Evolutionary conservation across 1,284 basidiomycete species (phyloP), one percentile per base, ranked within the genome.

Genomic region (Ustilago cynodontis): DNA sequence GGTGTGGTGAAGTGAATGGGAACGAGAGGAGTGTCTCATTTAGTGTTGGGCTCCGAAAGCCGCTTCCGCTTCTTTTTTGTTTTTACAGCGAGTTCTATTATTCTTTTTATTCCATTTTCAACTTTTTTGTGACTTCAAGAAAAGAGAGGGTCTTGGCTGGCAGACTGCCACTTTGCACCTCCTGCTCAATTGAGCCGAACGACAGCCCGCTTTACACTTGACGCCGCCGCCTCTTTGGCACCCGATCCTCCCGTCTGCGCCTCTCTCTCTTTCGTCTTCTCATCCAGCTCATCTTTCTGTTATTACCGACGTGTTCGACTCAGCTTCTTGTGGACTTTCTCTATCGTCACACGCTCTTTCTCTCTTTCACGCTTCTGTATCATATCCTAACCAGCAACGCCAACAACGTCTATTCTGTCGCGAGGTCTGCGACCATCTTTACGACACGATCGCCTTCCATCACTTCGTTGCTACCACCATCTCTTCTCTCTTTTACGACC

Each of bases 261-360:
- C 52, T 54, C 52, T 35, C 31, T 35, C n/a, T 33, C 31, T n/a
- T 20, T 39, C 22, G 6, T 29, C 52, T 20, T 54, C 47, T 16
- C 29, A 52, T 11, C 24, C 31, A 33, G 1, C 33, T 22, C 8
- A 11, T 52, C 14, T 33, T n/a, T 31, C 22, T 37, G 22, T 37
- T 54, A 26, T 37, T 33, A 24, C 54, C 26, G 18, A n/a, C 54
- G 54, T 56, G 54, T 56, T 18, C 37, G 24, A 56, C 54, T 43
- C 39, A 37, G 22, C 24, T 24, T 55, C n/a, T 14, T 22, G 9
- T 37, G 10, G 52, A 2, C 33, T 33, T 54, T 56, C 26, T 43
- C 26, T 29, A 28, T 14, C 54, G 39, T 56, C 37, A 56, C 37
- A 41, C 54, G 24, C 54, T 43, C 53, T 39, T 18, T 54, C 24